Conservation (phyloP, 1,139 yeast genomes). For the Geotrichum fermentans region DNA sequence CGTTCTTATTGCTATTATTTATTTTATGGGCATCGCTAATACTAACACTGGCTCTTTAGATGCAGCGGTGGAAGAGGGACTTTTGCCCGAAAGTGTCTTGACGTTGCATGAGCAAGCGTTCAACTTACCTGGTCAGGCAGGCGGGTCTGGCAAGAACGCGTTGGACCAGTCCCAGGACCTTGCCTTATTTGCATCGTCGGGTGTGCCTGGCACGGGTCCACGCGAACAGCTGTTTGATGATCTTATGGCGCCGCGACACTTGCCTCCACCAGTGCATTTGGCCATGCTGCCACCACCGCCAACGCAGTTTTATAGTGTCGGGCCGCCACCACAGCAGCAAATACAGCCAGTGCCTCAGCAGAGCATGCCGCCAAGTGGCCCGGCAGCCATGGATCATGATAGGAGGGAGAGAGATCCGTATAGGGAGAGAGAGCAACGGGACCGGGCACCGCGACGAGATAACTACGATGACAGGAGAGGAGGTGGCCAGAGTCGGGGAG, state of each 20-base stretch:
- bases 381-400: neutral
- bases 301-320: conserved; percentile 21
- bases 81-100: conserved; percentile 26
- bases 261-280: conserved; percentile 28
- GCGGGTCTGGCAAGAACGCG: conserved; percentile 15
- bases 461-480: neutral
- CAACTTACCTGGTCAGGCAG: conserved; percentile 16
- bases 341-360: neutral
- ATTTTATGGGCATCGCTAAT: neutral
- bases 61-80: conserved; percentile 30
- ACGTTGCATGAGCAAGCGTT: conserved; percentile 15
- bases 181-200: conserved; percentile 18
- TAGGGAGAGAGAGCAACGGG: neutral
- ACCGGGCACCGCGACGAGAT: neutral
- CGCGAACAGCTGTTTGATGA: conserved; percentile 20
- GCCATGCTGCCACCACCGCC: conserved; percentile 30
- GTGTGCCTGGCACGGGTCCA: conserved; percentile 27
- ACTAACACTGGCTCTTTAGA: conserved; percentile 19
- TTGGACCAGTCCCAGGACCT: conserved; percentile 26
- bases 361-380: neutral
- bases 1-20: conserved; percentile 15
- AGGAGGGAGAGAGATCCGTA: conserved; percentile 3
- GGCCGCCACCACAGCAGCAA: neutral
- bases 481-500: neutral
- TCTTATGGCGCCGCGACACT: conserved; percentile 13